These are phyloP conservation scores for Fusarium annulatum DNA, from an alignment of 2,329 filamentous ascomycete species.

Conservation along the genomic window DNA sequence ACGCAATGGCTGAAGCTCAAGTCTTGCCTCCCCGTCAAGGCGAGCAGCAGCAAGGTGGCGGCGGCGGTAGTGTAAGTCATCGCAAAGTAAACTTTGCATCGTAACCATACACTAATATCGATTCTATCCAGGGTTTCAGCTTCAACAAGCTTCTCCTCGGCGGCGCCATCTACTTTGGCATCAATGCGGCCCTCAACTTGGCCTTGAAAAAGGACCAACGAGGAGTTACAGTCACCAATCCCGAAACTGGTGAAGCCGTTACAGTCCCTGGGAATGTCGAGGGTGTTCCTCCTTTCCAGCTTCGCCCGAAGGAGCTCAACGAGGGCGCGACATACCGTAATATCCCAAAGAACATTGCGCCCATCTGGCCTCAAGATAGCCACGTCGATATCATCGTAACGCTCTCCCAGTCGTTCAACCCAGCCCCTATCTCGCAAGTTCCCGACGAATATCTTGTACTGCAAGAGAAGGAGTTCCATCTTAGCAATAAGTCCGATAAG, in stretches of 20 bases:
- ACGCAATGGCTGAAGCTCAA: constrained; percentile 44
- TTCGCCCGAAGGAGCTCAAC: constrained; percentile 70
- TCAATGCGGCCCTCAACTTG: constrained; percentile 68
- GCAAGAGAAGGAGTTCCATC: constrained; percentile 81
- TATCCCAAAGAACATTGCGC: constrained; percentile 78
- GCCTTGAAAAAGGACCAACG: constrained; percentile 61
- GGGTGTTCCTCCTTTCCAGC: constrained; percentile 71
- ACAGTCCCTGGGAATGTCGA: constrained; percentile 65
- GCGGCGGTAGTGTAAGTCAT: constrained; percentile 47
- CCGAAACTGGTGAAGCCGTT: constrained; percentile 62
- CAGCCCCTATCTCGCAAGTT: constrained; percentile 73
- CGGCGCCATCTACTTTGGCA: constrained; percentile 66
- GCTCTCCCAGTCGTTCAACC: constrained; percentile 78
- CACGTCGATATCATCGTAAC: constrained; percentile 86
- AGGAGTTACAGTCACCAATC: constrained; percentile 61
- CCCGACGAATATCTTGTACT: constrained; percentile 78
- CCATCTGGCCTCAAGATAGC: constrained; percentile 87
- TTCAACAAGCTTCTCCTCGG: constrained; percentile 63
- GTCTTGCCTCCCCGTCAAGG: constrained; percentile 41
- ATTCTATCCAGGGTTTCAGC: constrained; percentile 48
- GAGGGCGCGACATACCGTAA: constrained; percentile 71
- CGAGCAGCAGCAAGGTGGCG: constrained; percentile 39
- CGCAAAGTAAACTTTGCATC: constrained; percentile 1
- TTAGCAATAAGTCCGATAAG: constrained; percentile 83
- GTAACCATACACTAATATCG: constrained; percentile 15